phyloP scores from a whole-genome alignment of 164 flowering plant genomes.

The Akebia trifoliata region DNA sequence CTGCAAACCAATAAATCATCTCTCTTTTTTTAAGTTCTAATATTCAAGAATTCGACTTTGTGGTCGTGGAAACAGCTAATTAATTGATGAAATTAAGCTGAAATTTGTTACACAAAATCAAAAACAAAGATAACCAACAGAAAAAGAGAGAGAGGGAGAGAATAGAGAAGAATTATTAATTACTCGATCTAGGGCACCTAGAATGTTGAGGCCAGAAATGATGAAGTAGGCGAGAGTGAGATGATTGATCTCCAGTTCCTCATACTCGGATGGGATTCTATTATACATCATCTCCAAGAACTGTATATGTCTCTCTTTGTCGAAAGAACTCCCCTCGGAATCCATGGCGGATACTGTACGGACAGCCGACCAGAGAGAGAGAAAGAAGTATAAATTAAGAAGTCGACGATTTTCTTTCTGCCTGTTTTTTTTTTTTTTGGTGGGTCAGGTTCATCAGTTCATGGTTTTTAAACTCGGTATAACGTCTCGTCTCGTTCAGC shows the following conservation, averaged over 20 bases:
- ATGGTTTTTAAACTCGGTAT: too few species aligned
- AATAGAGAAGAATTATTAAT: not conserved
- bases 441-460: too few species aligned
- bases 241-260: conserved; percentile 80
- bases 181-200: conserved; percentile 64
- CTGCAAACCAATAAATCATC: too few species aligned
- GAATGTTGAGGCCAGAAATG: conserved; percentile 74
- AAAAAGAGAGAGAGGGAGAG: not conserved
- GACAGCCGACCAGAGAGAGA: not conserved
- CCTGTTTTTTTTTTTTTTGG: too few species aligned
- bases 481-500: too few species aligned
- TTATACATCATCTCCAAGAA: conserved; percentile 72
- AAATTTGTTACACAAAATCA: too few species aligned
- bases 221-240: conserved; percentile 89
- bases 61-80: not conserved
- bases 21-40: too few species aligned
- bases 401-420: too few species aligned
- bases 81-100: too few species aligned
- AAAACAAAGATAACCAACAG: not conserved
- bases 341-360: conserved; percentile 15
- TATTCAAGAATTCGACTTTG: too few species aligned
- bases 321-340: conserved; percentile 27
- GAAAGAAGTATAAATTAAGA: too few species aligned
- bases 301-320: conserved; percentile 55
- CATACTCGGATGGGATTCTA: conserved; percentile 52